Conservation (phyloP, 164 flowering plant genomes). For the Platanus orientalis region DNA sequence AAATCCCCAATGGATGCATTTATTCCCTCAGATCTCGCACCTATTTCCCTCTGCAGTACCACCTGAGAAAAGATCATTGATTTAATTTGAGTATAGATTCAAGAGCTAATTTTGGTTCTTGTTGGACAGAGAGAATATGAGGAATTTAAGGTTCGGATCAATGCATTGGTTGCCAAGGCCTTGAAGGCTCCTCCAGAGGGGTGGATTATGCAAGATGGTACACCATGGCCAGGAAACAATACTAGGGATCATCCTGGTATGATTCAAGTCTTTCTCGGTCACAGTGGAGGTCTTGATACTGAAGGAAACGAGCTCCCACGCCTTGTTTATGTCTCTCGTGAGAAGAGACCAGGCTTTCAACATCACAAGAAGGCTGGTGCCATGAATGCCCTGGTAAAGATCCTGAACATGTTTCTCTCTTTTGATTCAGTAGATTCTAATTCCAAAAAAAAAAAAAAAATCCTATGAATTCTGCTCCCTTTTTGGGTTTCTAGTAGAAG, state of each 20-base stretch:
- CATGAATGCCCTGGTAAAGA: conserved; percentile 89
- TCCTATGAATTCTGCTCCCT: too few relatives aligned
- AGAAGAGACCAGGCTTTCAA: conserved; percentile 93
- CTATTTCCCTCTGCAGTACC: too few relatives aligned
- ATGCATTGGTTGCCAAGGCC: conserved; percentile 88
- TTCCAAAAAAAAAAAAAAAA: neutral
- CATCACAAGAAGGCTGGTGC: conserved; percentile 99
- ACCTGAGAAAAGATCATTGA: too few relatives aligned
- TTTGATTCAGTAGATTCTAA: neutral
- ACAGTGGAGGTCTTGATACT: conserved; percentile 82
- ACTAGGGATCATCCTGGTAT: conserved; percentile 94
- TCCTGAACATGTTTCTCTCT: neutral
- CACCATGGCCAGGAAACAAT: conserved; percentile 99
- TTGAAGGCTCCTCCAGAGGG: conserved; percentile 79
- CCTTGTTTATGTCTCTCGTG: conserved; percentile 95
- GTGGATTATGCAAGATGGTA: conserved; percentile 99
- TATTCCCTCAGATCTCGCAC: too few relatives aligned
- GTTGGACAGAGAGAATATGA: conserved; percentile 84
- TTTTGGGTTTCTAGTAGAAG: too few relatives aligned
- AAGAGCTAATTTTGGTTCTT: neutral
- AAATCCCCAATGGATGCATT: too few relatives aligned
- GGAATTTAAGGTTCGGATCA: conserved; percentile 90
- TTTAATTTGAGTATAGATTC: too few relatives aligned
- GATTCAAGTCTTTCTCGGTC: conserved; percentile 98
- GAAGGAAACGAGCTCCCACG: conserved; percentile 97